A percentile compares a stretch with the other conserved stretches of the same genome.
Evolutionary conservation across 2,329 filamentous ascomycete species (phyloP).

Genomic region (Trichoderma koningii): DNA sequence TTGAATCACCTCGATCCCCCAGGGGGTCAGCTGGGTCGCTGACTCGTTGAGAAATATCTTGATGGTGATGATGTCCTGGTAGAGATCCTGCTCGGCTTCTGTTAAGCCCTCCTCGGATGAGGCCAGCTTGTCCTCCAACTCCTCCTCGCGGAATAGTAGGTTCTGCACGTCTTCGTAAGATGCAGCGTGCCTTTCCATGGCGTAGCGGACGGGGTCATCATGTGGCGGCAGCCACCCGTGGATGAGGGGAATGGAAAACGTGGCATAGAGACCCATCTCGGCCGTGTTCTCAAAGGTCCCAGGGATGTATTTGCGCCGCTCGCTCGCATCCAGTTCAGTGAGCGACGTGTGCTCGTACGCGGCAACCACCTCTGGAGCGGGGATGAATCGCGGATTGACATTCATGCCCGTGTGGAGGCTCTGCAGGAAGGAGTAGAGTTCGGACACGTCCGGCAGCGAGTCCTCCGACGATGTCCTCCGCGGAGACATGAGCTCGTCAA

Average conservation of each 20-base stretch:
- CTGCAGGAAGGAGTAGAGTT: conserved; percentile 84
- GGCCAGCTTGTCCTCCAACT: conserved; percentile 75
- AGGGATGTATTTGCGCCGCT: conserved; percentile 52
- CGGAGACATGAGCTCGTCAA: conserved; percentile 88
- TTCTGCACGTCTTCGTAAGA: conserved; percentile 94
- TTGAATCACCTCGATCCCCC: conserved; percentile 74
- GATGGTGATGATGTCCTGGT: conserved; percentile 82
- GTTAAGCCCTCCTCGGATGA: conserved; percentile 54
- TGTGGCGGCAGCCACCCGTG: conserved; percentile 87
- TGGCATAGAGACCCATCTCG: conserved; percentile 89
- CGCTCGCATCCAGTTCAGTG: conserved; percentile 53
- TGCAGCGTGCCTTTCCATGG: conserved; percentile 72
- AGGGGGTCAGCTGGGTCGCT: conserved; percentile 82
- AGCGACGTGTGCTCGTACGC: conserved; percentile 56
- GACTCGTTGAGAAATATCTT: conserved; percentile 78
- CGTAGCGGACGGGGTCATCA: conserved; percentile 65
- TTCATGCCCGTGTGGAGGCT: conserved; percentile 96
- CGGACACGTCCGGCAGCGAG: conserved; percentile 79
- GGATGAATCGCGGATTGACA: conserved; percentile 86
- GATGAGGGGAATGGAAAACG: conserved; percentile 83
- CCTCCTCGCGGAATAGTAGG: conserved; percentile 83
- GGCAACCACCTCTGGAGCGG: conserved; percentile 51
- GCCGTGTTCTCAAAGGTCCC: conserved; percentile 84
- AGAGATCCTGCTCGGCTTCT: conserved; percentile 72
- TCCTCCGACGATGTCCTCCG: conserved; percentile 63